Base-by-base conservation (phyloP, 1,284 basidiomycete genomes). In the Moesziomyces aphidis region DNA sequence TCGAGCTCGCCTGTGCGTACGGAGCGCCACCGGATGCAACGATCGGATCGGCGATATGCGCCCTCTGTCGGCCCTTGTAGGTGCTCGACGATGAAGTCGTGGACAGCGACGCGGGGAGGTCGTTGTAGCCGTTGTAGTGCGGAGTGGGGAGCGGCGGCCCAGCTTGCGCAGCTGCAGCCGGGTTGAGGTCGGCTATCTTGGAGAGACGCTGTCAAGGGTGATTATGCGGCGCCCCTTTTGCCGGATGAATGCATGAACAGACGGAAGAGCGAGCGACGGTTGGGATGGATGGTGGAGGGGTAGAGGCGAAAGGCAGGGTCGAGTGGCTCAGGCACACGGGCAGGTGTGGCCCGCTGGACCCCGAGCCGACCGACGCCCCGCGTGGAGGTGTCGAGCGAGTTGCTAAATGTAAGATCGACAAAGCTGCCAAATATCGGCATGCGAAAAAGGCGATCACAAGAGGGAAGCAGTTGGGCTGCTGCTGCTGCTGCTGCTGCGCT, bases 131-230 rank as follows among this genome's bases (percentile, higher is more conserved):
- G 61, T 61, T 61, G 55, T 66, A 66, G 31, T 55, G 57, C 19
- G 53, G 56, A 39, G 50, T n/a, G 45, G 49, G 42, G 9, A 23
- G 19, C n/a, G 49, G 34, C 52, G 67, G 53, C 52, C 53, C 67
- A 69, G 67, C 67, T 69, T 69, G 67, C 53, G 44, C 53, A 31
- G 61, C 67, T 61, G 67, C 53, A 28, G 61, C 67, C 61, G 67
- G 61, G 24, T 52, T 61, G 54, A 50, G 58, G 53, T 50, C 57
- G 54, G 53, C 67, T 70, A 70, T 70, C 42, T 70, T 70, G 67
- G 49, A 31, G 45, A 28, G 17, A 42, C 47, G 34, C 1, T 11
- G 45, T 15, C 21, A 57, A 54, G 61, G 57, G 61, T 34, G 22
- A 26, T 53, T 31, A 17, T 39, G 31, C 54, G 61, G 60, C 59